Evolutionary conservation across 106 monocot genomes (phyloP).

Genomic region (Allium sativum): DNA sequence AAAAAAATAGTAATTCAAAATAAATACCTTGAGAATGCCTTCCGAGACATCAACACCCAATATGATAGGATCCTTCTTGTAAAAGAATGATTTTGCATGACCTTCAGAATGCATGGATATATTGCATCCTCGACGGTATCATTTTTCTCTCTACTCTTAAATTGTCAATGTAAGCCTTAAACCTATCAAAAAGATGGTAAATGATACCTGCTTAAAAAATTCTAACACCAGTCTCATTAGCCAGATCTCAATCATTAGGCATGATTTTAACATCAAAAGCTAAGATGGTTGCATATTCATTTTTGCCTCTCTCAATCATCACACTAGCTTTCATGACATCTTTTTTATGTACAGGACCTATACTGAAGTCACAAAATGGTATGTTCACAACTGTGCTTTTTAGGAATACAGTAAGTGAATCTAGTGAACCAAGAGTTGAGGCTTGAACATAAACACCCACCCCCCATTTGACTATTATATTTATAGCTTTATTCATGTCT

Average conservation of each 20-base stretch:
- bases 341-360: slow-evolving; percentile 92
- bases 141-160: slow-evolving; percentile 79
- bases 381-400: slow-evolving; percentile 72
- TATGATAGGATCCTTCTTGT: slow-evolving; percentile 96
- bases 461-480: slow-evolving; percentile 71
- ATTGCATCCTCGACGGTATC: slow-evolving; percentile 88
- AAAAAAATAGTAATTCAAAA: too few relatives aligned
- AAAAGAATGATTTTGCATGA: slow-evolving; percentile 82
- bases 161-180: slow-evolving; percentile 82
- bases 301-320: slow-evolving; percentile 37
- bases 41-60: slow-evolving; percentile 87
- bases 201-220: slow-evolving; percentile 95
- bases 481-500: slow-evolving; percentile 76
- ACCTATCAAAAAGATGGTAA: slow-evolving; percentile 92
- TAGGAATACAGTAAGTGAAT: slow-evolving; percentile 81
- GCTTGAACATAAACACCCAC: slow-evolving; percentile 98
- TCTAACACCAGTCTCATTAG: slow-evolving; percentile 66
- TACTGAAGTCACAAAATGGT: slow-evolving; percentile 75
- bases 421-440: slow-evolving; percentile 89
- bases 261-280: slow-evolving; percentile 94
- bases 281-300: slow-evolving; percentile 84
- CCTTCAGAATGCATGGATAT: slow-evolving; percentile 82
- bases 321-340: slow-evolving; percentile 98
- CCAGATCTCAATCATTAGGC: slow-evolving; percentile 76
- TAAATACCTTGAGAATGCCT: slow-evolving; percentile 70